These are phyloP conservation scores for Fraxinus xanthoxyloides DNA, from an alignment of 305 asterid species.

Conservation along the genomic window DNA sequence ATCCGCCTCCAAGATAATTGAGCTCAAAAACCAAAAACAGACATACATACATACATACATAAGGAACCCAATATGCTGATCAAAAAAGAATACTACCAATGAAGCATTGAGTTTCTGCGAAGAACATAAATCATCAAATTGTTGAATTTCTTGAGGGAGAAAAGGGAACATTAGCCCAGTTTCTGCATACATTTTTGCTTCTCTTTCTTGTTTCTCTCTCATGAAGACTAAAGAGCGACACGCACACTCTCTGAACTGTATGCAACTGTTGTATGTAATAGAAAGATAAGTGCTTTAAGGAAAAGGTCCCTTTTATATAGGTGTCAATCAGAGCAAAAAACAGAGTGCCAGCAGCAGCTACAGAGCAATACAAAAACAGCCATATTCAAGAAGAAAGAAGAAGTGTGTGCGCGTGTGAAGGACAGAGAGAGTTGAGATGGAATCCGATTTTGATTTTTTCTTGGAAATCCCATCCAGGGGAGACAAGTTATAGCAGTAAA, in stretches of 20 bases:
- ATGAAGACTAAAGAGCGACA: background rate
- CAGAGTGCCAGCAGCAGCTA: conserved; percentile 30
- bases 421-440: conserved; percentile 32
- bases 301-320: conserved; percentile 43
- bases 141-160: conserved; percentile 63
- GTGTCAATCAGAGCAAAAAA: conserved; percentile 35
- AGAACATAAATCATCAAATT: conserved; percentile 58
- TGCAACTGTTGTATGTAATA: conserved; percentile 10
- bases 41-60: background rate
- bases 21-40: background rate
- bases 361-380: conserved; percentile 26
- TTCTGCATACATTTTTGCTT: conserved; percentile 67
- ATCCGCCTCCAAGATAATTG: background rate
- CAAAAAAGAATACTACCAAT: conserved; percentile 39
- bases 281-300: conserved; percentile 33
- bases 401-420: conserved; percentile 1
- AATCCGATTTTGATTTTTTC: conserved; percentile 48
- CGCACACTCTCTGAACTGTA: background rate
- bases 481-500: conserved; percentile 24
- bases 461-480: conserved; percentile 31
- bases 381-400: conserved; percentile 26
- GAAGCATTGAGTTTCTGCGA: conserved; percentile 54
- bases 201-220: conserved; percentile 19
- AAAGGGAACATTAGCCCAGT: conserved; percentile 65
- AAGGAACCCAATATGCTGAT: conserved; percentile 22